A percentile compares a stretch with the other conserved stretches of the same genome.
phyloP scores from a whole-genome alignment of 805 yeast species.

The Zygoascus ofunaensis region DNA sequence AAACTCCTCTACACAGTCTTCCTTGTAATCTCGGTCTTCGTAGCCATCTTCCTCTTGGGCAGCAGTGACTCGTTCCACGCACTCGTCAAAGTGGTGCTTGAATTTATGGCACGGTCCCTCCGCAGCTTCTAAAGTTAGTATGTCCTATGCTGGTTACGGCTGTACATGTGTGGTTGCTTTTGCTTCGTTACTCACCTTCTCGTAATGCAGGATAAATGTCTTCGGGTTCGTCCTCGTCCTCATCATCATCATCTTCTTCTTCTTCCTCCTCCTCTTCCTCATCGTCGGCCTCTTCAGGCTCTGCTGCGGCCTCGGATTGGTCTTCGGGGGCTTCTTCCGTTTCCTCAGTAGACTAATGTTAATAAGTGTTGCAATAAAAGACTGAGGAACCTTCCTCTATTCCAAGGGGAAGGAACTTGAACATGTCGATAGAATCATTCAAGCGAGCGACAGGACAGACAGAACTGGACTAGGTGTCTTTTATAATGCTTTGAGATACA shows the following conservation, averaged over 20 bases:
- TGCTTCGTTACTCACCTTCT: conserved; percentile 30
- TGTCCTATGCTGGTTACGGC: no score
- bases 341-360: conserved; percentile 12
- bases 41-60: conserved; percentile 80
- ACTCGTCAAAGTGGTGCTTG: conserved; percentile 86
- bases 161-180: background rate
- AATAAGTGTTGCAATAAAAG: background rate
- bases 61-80: conserved; percentile 88
- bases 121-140: conserved; percentile 54
- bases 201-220: conserved; percentile 59
- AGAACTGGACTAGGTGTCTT: no score
- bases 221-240: conserved; percentile 59
- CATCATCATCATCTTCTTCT: conserved; percentile 51
- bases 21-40: conserved; percentile 73
- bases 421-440: no score
- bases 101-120: conserved; percentile 60
- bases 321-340: conserved; percentile 25
- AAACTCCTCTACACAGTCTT: conserved; percentile 96
- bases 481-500: no score
- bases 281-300: conserved; percentile 34
- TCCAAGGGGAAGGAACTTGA: background rate
- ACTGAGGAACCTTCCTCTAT: no score
- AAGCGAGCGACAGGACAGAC: background rate
- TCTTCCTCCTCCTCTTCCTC: conserved; percentile 41
- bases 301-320: conserved; percentile 27